Conservation (phyloP, 2,329 filamentous ascomycete species). For the Arthrobotrys sphaeroides region DNA sequence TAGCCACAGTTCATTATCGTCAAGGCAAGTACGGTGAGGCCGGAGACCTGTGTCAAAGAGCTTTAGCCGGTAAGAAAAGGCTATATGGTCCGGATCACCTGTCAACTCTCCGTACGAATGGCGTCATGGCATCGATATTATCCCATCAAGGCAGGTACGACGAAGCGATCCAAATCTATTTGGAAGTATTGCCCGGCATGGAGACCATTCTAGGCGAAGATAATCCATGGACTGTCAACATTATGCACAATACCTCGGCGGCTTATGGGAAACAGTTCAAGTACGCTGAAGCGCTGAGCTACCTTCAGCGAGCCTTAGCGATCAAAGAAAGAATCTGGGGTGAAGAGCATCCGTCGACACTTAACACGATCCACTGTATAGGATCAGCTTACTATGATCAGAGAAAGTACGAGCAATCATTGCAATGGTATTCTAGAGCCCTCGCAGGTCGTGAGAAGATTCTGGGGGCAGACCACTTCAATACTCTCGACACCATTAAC, state of each 20-base stretch:
- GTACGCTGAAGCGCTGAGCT: not conserved
- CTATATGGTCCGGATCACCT: not conserved
- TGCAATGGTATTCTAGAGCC: slow-evolving; percentile 38
- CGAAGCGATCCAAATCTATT: not conserved
- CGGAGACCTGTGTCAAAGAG: not conserved
- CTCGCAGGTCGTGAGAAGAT: slow-evolving; percentile 20
- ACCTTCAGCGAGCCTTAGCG: not conserved
- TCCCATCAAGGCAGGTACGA: not conserved
- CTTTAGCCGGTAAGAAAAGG: not conserved
- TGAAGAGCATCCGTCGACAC: slow-evolving; percentile 6
- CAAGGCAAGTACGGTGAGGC: too few species aligned
- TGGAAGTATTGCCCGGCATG: too few species aligned
- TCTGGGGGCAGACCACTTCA: not conserved
- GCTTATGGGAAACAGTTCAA: not conserved
- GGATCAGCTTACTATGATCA: not conserved
- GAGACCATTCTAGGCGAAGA: not conserved
- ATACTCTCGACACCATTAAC: slow-evolving; percentile 34
- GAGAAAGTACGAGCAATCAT: not conserved
- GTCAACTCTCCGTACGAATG: not conserved
- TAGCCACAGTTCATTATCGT: too few species aligned
- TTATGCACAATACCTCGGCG: not conserved
- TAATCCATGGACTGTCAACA: not conserved
- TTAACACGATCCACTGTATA: not conserved
- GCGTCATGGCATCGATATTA: not conserved
- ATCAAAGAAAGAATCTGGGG: slow-evolving; percentile 16